Base-by-base conservation (phyloP, 306 rosid genomes). In the Crotalaria pallida region DNA sequence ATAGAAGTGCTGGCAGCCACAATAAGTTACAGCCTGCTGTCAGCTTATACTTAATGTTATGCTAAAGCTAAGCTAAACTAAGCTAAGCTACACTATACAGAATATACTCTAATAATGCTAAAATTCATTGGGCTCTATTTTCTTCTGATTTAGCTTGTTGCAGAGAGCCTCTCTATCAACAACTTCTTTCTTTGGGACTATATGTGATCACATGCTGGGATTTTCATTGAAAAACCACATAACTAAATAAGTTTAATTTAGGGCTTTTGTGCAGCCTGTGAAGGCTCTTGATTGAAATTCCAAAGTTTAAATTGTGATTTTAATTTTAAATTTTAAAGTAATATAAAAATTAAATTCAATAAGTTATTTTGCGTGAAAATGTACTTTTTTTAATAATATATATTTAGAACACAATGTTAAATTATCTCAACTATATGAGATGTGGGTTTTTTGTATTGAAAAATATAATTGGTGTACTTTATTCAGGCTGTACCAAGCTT, bases 71-170 rank as follows among this genome's bases (percentile, higher is more conserved):
- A n/a, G n/a, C n/a, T n/a, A n/a, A n/a, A n/a, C n/a, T n/a, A n/a
- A n/a, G n/a, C n/a, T n/a, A n/a, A n/a, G n/a, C n/a, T n/a, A n/a
- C n/a, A n/a, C n/a, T n/a, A n/a, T n/a, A n/a, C n/a, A n/a, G n/a
- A n/a, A n/a, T n/a, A n/a, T n/a, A n/a, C n/a, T n/a, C n/a, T n/a
- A n/a, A n/a, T n/a, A n/a, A n/a, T n/a, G 4, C 31, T 27, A 27
- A 27, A 27, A 27, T 2, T 27, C 5, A 27, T 27, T 27, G 31
- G 31, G 3, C 31, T 44, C 51, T 56, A 15, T 51, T 48, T 1
- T 21, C 61, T 36, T 53, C n/a, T 61, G 64, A 59, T 48, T 62
- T 33, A 31, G 65, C 69, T 27, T 53, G 24, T 66, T 72, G 26
- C 17, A 33, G 57, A 63, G 65, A 72, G 48, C 21, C 11, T 36